Conservation (phyloP, 495 filamentous ascomycete species). For the Daldinia vernicosa region DNA sequence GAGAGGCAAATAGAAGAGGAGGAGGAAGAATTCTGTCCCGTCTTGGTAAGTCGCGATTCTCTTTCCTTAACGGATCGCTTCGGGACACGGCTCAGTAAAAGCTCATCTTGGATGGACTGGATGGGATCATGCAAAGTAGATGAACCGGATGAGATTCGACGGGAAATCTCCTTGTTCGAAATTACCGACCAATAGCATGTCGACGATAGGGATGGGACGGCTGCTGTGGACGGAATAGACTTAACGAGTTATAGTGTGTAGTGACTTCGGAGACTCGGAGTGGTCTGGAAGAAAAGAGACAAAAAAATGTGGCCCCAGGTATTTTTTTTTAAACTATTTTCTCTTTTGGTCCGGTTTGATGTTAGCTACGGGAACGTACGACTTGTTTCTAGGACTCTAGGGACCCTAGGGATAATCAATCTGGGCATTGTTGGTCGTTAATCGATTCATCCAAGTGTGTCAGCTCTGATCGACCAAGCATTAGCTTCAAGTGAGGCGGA, state of each 20-base stretch:
- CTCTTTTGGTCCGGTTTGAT: neutral
- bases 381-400: conserved; percentile 2
- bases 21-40: conserved; percentile 28
- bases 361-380: neutral
- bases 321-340: neutral
- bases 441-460: conserved; percentile 21
- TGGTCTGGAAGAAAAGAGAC: conserved; percentile 20
- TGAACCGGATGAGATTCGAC: conserved; percentile 43
- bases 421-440: conserved; percentile 26
- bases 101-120: conserved; percentile 36
- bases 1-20: neutral
- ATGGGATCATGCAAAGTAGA: conserved; percentile 43
- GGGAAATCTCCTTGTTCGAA: conserved; percentile 36
- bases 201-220: conserved; percentile 31
- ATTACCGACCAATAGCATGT: conserved; percentile 42
- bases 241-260: conserved; percentile 1
- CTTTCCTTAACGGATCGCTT: conserved; percentile 39
- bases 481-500: conserved; percentile 37
- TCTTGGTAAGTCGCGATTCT: conserved; percentile 35
- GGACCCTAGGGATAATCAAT: conserved; percentile 36
- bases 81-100: conserved; percentile 26
- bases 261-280: conserved; percentile 36
- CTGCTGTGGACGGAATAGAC: conserved; percentile 23
- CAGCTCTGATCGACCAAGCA: conserved; percentile 24
- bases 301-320: neutral